phyloP scores from a whole-genome alignment of 1,284 basidiomycete genomes.

The Trichosporon ovoides region DNA sequence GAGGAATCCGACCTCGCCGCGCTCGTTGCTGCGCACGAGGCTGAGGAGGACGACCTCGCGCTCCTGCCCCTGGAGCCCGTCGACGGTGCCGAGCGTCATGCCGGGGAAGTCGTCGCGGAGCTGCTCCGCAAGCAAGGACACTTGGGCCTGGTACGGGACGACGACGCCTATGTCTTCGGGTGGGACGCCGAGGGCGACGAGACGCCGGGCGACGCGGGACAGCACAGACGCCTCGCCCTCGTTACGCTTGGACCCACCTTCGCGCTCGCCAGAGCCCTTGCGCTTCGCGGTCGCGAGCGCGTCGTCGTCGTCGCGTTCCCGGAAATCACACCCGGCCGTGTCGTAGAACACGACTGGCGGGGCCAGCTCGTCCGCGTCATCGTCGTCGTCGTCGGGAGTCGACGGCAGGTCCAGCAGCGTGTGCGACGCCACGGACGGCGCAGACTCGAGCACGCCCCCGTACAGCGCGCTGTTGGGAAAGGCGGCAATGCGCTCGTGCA shows the following conservation, averaged over 20 bases:
- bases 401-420: slow-evolving; percentile 64
- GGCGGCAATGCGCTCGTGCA: slow-evolving; percentile 77
- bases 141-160: slow-evolving; percentile 93
- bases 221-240: slow-evolving; percentile 88
- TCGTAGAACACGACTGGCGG: slow-evolving; percentile 88
- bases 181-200: slow-evolving; percentile 66
- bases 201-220: slow-evolving; percentile 67
- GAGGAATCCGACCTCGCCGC: slow-evolving; percentile 86
- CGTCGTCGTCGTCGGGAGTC: slow-evolving; percentile 55
- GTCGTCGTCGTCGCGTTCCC: slow-evolving; percentile 58
- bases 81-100: slow-evolving; percentile 83
- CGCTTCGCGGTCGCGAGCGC: slow-evolving; percentile 48
- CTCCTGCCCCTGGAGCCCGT: slow-evolving; percentile 90
- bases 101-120: slow-evolving; percentile 66
- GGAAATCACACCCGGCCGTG: slow-evolving; percentile 87
- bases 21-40: slow-evolving; percentile 73
- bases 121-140: slow-evolving; percentile 67
- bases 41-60: slow-evolving; percentile 71
- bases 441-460: slow-evolving; percentile 63
- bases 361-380: slow-evolving; percentile 61
- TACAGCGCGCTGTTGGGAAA: slow-evolving; percentile 86
- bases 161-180: slow-evolving; percentile 80
- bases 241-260: slow-evolving; percentile 72
- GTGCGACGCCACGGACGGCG: slow-evolving; percentile 64
- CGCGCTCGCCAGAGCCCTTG: background rate